Evolutionary conservation across 1,284 basidiomycete species (phyloP).

Genomic region (Cutaneotrichosporon cyanovorans): DNA sequence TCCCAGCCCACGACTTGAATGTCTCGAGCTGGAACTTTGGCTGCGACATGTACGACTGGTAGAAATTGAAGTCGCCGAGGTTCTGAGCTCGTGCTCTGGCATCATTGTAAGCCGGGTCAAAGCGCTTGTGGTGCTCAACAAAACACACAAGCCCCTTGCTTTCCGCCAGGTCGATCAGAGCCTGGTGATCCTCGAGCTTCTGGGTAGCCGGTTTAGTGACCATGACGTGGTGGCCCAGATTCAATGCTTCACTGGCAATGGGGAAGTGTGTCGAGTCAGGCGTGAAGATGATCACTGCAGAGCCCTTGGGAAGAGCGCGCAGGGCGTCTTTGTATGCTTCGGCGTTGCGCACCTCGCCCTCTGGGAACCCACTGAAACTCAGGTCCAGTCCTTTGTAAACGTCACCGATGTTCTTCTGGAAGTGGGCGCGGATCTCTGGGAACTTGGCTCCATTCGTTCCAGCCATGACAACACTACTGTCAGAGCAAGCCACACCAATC

Average conservation of each 20-base stretch:
- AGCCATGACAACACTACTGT: slow-evolving; percentile 39
- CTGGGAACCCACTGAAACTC: slow-evolving; percentile 73
- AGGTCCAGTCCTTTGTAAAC: slow-evolving; percentile 71
- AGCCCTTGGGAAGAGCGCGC: slow-evolving; percentile 65
- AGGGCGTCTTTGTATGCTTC: slow-evolving; percentile 88
- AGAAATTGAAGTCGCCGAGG: slow-evolving; percentile 85
- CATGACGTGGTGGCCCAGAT: slow-evolving; percentile 74
- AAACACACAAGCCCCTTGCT: slow-evolving; percentile 78
- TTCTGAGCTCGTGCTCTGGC: slow-evolving; percentile 63
- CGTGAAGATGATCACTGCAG: slow-evolving; percentile 65
- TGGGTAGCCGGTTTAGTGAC: slow-evolving; percentile 90
- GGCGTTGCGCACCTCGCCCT: slow-evolving; percentile 59
- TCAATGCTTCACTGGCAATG: slow-evolving; percentile 76
- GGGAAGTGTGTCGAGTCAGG: slow-evolving; percentile 64
- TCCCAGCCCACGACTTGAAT: slow-evolving; percentile 88
- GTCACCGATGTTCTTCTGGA: slow-evolving; percentile 70
- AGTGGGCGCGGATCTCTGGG: slow-evolving; percentile 70
- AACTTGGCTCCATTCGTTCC: slow-evolving; percentile 52
- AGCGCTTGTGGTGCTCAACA: slow-evolving; percentile 70
- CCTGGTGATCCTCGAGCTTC: slow-evolving; percentile 70
- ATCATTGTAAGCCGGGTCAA: slow-evolving; percentile 88
- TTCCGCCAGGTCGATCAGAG: slow-evolving; percentile 62
- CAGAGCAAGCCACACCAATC: not conserved
- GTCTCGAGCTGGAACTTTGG: slow-evolving; percentile 90
- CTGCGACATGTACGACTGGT: slow-evolving; percentile 68